phyloP scores from a whole-genome alignment of 169 alveolate genomes.

The Plasmodium vinckei region DNA sequence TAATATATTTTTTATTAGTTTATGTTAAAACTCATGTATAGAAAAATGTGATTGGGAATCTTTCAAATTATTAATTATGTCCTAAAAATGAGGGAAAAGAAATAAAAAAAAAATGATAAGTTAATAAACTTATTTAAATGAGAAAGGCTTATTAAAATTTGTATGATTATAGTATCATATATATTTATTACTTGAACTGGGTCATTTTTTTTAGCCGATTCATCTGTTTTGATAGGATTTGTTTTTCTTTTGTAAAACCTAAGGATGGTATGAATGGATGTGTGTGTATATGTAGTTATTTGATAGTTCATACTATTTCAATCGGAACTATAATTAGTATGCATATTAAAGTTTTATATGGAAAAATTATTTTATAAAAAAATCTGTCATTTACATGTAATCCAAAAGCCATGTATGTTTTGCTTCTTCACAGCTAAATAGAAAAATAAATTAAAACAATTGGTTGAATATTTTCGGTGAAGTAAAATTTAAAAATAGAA shows the following conservation, averaged over 20 bases:
- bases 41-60: slow-evolving; percentile 48
- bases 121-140: slow-evolving; percentile 1
- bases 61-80: slow-evolving; percentile 42
- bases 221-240: slow-evolving; percentile 9
- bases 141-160: not conserved
- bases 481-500: not conserved
- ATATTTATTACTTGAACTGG: slow-evolving; percentile 21
- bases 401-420: slow-evolving; percentile 48
- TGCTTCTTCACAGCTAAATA: slow-evolving; percentile 68
- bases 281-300: no score
- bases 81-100: slow-evolving; percentile 8
- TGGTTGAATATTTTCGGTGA: not conserved
- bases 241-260: slow-evolving; percentile 21
- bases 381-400: slow-evolving; percentile 22
- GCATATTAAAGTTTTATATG: no score
- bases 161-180: not conserved
- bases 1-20: not conserved
- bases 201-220: slow-evolving; percentile 31
- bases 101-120: slow-evolving; percentile 14
- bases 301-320: no score
- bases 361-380: not conserved
- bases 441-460: not conserved
- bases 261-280: no score
- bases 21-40: slow-evolving; percentile 40
- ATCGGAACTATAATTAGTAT: no score